Conservation (phyloP, 371 early-diverging fungal species). For the Lichtheimia corymbifera region DNA sequence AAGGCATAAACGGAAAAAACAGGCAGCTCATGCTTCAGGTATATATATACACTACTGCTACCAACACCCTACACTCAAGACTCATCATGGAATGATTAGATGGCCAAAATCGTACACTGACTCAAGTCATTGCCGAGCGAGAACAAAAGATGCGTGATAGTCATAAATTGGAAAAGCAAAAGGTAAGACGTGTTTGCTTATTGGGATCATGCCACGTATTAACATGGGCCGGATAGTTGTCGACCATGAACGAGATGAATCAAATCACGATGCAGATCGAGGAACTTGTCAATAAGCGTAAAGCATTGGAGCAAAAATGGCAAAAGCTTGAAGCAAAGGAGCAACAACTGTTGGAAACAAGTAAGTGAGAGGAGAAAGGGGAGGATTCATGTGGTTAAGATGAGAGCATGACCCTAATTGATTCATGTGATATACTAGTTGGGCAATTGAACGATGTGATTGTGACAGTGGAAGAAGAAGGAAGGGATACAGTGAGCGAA, state of each 20-base stretch:
- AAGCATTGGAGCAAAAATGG: constrained; percentile 53
- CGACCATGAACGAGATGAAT: constrained; percentile 55
- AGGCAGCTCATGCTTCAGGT: constrained; percentile 13
- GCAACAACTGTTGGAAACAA: constrained; percentile 50
- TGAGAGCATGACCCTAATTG: background rate
- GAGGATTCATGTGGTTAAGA: background rate
- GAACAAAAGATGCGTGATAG: constrained; percentile 53
- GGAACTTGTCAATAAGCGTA: constrained; percentile 53
- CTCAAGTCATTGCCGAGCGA: constrained; percentile 48
- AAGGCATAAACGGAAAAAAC: constrained; percentile 41
- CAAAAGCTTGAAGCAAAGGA: constrained; percentile 59
- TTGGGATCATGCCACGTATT: background rate
- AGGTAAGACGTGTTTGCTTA: constrained; percentile 25
- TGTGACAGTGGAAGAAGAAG: constrained; percentile 36
- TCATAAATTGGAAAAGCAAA: constrained; percentile 54
- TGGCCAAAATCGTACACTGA: constrained; percentile 16
- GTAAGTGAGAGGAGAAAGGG: constrained; percentile 30
- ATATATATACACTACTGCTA: background rate
- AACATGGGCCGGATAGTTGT: constrained; percentile 26
- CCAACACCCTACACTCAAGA: background rate
- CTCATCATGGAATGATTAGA: background rate
- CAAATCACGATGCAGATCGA: constrained; percentile 65
- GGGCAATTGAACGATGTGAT: constrained; percentile 41
- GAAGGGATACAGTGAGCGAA: constrained; percentile 13
- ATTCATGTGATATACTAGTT: constrained; percentile 22